Evolutionary conservation across 106 monocot species (phyloP).

Genomic region (Iris macrosiphon): DNA sequence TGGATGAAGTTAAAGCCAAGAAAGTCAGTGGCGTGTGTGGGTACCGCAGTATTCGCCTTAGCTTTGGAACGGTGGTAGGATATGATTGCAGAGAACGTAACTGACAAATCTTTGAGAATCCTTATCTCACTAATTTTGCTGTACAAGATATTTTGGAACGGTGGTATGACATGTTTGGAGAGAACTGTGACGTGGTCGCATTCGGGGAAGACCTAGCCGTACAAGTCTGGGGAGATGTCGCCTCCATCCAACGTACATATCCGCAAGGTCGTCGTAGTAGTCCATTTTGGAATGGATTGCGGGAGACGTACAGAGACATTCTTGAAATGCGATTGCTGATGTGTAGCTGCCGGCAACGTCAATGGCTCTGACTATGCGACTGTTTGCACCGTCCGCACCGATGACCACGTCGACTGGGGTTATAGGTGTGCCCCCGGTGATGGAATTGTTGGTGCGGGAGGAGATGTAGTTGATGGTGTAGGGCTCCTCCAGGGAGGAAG

Average conservation of each 20-base stretch:
- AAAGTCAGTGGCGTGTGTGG: too few species aligned
- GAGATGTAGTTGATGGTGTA: constrained; percentile 58
- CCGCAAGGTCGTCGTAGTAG: constrained; percentile 67
- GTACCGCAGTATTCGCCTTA: too few species aligned
- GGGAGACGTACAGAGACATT: constrained; percentile 84
- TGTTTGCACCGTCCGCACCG: constrained; percentile 90
- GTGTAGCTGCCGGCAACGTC: constrained; percentile 60
- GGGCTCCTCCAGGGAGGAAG: constrained; percentile 23
- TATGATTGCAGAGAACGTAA: too few species aligned
- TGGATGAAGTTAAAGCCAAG: too few species aligned
- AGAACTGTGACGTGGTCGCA: constrained; percentile 98
- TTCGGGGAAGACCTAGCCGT: constrained; percentile 95
- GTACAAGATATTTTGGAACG: too few species aligned
- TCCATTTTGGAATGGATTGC: constrained; percentile 42
- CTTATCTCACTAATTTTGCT: too few species aligned
- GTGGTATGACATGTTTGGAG: too few species aligned
- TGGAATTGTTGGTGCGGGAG: not conserved
- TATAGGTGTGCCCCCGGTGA: not conserved
- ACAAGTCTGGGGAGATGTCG: constrained; percentile 89
- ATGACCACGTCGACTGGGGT: constrained; percentile 56
- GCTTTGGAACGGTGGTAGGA: too few species aligned
- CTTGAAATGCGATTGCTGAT: constrained; percentile 85
- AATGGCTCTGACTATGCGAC: constrained; percentile 67
- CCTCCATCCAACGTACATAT: constrained; percentile 87
- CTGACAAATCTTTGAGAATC: too few species aligned